Base-by-base conservation (phyloP, 345 rosid species). In the Brassica cretica region DNA sequence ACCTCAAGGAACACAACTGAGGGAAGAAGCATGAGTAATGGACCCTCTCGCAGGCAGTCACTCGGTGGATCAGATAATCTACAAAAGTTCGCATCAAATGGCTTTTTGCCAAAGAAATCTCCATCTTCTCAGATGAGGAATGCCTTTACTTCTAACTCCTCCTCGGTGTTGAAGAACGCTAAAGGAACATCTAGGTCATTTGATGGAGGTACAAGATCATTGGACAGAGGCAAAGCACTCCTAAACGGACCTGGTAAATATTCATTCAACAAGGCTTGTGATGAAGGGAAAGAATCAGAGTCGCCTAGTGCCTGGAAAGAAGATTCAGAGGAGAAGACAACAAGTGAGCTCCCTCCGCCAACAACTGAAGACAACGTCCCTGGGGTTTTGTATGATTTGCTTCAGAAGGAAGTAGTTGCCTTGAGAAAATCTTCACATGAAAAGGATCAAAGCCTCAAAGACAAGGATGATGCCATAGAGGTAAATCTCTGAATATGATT, bases 401-500 rank as follows among this genome's bases (percentile, higher is more conserved):
- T 95, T 80, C 99, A 93, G 83, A 93, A 95, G 71, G 98, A 95
- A 85, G 99, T 95, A 2, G 46, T 91, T 18, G 71, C 88, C 61
- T 89, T 95, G 88, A 93, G 98, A 80, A 95, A 86, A 89, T 85
- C 94, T 81, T 86, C 96, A 16, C 88, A 95, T 64, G 99, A 95
- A 70, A 95, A 95, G 82, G 98, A 95, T 90, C 99, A 95, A 81
- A 89, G 97, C 86, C 96, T 95, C 35, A 95, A 95, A 87, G 99
- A 95, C 64, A 95, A 95, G 86, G 99, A 95, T 87, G 99, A 95
- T 74, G 99, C 99, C 25, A 95, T 95, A 44, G 98, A 95, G 98
- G 99, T 93, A 65, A 41, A n/a, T 2, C 1, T 61, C 58, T 30
- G 68, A 56, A 68, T 64, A 63, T 19, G 56, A 10, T 56, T 81